Evolutionary conservation across 768 basidiomycete species (phyloP).

Genomic region (Hericium rajendrae): DNA sequence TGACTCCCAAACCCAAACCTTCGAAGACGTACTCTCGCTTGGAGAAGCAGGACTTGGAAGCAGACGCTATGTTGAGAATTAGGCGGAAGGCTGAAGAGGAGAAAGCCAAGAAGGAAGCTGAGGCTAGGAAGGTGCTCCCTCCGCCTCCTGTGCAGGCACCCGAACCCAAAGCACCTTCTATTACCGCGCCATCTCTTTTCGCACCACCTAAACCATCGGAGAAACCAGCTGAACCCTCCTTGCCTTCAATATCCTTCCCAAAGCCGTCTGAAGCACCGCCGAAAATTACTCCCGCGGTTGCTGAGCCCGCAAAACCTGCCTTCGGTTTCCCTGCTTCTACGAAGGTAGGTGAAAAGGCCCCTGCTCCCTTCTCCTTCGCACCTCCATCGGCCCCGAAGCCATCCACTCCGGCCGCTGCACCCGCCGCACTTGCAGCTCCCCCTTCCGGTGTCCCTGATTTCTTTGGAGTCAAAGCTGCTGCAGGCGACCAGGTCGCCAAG

Average conservation of each 20-base stretch:
- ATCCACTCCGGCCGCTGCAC: not conserved
- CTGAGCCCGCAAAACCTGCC: too few species aligned
- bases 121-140: slow-evolving; percentile 21
- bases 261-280: not conserved
- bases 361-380: not conserved
- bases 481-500: not conserved
- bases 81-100: slow-evolving; percentile 39
- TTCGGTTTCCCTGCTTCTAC: not conserved
- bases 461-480: slow-evolving; percentile 14
- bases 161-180: not conserved
- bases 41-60: slow-evolving; percentile 83
- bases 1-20: slow-evolving; percentile 39
- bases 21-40: slow-evolving; percentile 59
- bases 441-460: slow-evolving; percentile 19
- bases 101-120: slow-evolving; percentile 14
- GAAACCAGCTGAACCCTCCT: not conserved
- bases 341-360: not conserved
- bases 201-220: not conserved
- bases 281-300: not conserved
- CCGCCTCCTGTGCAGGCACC: not conserved
- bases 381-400: slow-evolving; percentile 5
- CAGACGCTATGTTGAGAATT: slow-evolving; percentile 66
- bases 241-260: slow-evolving; percentile 6
- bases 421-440: slow-evolving; percentile 1
- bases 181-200: not conserved